A percentile compares a stretch with the other conserved stretches of the same genome.
These are phyloP conservation scores for Ambrosia trifida DNA, from an alignment of 129 eudicot genomes.

Conservation along the genomic window DNA sequence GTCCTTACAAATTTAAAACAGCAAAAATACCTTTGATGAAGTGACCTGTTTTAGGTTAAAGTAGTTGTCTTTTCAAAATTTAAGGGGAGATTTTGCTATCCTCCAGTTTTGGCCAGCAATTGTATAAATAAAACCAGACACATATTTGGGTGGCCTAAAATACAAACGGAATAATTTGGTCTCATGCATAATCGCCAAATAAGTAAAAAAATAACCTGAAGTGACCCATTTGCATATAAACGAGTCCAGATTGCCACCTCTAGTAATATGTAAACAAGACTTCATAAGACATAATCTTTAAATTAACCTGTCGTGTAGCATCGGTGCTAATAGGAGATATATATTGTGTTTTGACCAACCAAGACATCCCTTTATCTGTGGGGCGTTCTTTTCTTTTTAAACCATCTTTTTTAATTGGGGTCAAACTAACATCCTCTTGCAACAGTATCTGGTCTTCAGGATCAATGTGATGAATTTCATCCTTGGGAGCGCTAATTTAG, in stretches of 20 bases:
- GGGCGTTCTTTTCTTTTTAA: constrained; percentile 85
- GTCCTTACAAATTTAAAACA: not conserved
- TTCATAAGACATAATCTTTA: constrained; percentile 1
- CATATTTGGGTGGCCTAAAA: not conserved
- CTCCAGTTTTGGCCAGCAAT: not conserved
- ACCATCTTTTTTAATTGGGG: constrained; percentile 82
- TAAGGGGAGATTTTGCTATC: not conserved
- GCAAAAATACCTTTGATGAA: not conserved
- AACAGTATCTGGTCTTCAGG: constrained; percentile 87
- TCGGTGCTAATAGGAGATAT: constrained; percentile 89
- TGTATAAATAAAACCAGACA: not conserved
- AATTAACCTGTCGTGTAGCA: constrained; percentile 71
- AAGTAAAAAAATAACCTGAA: not conserved
- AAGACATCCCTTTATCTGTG: constrained; percentile 87
- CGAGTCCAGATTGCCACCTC: constrained; percentile 8
- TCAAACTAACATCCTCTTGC: constrained; percentile 68
- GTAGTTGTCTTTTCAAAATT: not conserved
- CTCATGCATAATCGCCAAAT: not conserved
- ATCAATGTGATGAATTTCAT: constrained; percentile 49
- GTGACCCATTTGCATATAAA: constrained; percentile 4
- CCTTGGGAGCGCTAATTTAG: constrained; percentile 68
- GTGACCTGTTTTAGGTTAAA: not conserved
- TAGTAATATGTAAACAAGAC: constrained; percentile 15
- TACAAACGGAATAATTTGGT: not conserved
- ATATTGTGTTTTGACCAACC: constrained; percentile 96